Conservation (phyloP, 805 yeast species). For the Wickerhamomyces tratensis region DNA sequence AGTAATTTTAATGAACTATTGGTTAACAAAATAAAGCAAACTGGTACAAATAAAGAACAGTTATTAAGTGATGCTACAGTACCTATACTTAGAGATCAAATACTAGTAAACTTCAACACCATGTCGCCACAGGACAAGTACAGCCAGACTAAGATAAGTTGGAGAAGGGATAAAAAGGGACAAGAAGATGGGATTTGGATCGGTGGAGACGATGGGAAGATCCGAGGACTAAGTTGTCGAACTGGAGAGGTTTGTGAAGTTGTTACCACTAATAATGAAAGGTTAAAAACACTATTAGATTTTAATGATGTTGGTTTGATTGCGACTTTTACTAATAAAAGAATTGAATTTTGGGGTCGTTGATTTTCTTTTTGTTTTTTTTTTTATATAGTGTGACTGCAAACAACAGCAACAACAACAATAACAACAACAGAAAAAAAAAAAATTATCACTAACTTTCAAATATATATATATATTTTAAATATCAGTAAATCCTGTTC, state of each 20-base stretch:
- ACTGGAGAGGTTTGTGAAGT: constrained; percentile 24
- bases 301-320: too few relatives aligned
- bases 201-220: constrained; percentile 56
- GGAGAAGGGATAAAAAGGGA: constrained; percentile 26
- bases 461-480: too few relatives aligned
- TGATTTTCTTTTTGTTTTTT: too few relatives aligned
- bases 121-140: constrained; percentile 62
- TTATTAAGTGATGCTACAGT: constrained; percentile 1
- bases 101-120: constrained; percentile 35
- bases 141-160: constrained; percentile 37
- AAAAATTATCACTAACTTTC: too few relatives aligned
- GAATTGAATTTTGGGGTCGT: too few relatives aligned
- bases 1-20: neutral
- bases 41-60: constrained; percentile 1
- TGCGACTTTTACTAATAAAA: too few relatives aligned
- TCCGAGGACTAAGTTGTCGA: constrained; percentile 49
- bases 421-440: too few relatives aligned
- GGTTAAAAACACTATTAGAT: constrained; percentile 6
- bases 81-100: constrained; percentile 20
- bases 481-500: too few relatives aligned
- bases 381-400: too few relatives aligned
- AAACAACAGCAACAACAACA: too few relatives aligned
- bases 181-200: constrained; percentile 46
- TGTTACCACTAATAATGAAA: constrained; percentile 29
- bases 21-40: neutral